A percentile compares a stretch with the other conserved stretches of the same genome.
Evolutionary conservation across 2,329 filamentous ascomycete species (phyloP).

Genomic region (Exophiala viscosa): DNA sequence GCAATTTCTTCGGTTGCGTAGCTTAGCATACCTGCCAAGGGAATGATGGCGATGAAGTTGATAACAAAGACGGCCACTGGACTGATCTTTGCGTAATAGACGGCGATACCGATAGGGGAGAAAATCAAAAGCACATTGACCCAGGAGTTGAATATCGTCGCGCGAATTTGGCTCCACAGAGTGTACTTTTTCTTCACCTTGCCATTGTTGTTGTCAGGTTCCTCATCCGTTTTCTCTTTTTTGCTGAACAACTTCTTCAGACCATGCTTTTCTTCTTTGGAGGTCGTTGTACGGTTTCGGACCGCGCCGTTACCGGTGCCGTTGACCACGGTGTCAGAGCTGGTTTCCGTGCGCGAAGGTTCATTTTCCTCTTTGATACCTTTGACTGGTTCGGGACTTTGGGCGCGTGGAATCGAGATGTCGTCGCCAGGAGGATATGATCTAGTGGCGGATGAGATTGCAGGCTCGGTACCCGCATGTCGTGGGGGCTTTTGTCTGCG

Average conservation of each 20-base stretch:
- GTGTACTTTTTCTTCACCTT: constrained; percentile 46
- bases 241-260: constrained; percentile 15
- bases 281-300: constrained; percentile 8
- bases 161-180: constrained; percentile 62
- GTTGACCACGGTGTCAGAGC: constrained; percentile 12
- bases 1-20: constrained; percentile 91
- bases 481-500: constrained; percentile 6
- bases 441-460: constrained; percentile 5
- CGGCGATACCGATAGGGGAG: constrained; percentile 39
- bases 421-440: constrained; percentile 11
- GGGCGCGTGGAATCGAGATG: constrained; percentile 14
- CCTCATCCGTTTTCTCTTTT: neutral
- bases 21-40: constrained; percentile 78
- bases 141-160: constrained; percentile 76
- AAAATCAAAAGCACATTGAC: constrained; percentile 78
- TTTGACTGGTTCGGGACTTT: constrained; percentile 13
- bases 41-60: constrained; percentile 92
- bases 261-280: constrained; percentile 12
- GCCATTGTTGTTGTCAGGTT: constrained; percentile 23
- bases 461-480: constrained; percentile 18
- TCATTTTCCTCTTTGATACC: constrained; percentile 5
- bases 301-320: constrained; percentile 7
- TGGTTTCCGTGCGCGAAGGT: constrained; percentile 1
- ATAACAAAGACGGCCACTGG: constrained; percentile 71
- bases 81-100: constrained; percentile 62